These are phyloP conservation scores for Volvox reticuliferus DNA, from an alignment of 139 green algal species.

Conservation along the genomic window DNA sequence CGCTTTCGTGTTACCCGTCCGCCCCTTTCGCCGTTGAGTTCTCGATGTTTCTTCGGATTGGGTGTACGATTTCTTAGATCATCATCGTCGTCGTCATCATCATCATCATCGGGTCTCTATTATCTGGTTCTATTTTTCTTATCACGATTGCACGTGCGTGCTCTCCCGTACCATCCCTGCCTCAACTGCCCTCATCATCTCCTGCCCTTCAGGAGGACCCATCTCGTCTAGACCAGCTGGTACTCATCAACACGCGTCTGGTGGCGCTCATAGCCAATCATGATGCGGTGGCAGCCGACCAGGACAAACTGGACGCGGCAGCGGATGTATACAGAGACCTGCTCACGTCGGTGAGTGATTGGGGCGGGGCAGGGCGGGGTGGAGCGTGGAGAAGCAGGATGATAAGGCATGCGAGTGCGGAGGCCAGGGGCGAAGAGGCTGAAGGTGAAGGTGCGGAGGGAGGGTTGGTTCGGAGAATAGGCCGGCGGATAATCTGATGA, in stretches of 20 bases:
- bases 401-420: neutral
- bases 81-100: too few relatives aligned
- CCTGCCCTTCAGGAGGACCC: conserved; percentile 37
- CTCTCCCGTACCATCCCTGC: too few relatives aligned
- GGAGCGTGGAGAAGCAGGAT: neutral
- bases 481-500: too few relatives aligned
- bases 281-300: conserved; percentile 67
- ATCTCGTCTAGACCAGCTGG: conserved; percentile 54
- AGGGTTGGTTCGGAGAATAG: too few relatives aligned
- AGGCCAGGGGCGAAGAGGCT: neutral
- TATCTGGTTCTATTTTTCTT: too few relatives aligned
- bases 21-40: too few relatives aligned
- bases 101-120: too few relatives aligned
- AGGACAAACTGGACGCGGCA: conserved; percentile 62
- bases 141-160: too few relatives aligned
- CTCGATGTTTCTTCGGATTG: too few relatives aligned
- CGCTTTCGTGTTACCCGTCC: too few relatives aligned
- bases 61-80: too few relatives aligned
- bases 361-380: neutral
- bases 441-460: neutral
- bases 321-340: conserved; percentile 68
- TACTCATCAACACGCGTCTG: conserved; percentile 72
- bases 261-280: conserved; percentile 65
- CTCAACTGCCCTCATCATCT: too few relatives aligned
- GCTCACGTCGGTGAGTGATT: conserved; percentile 54